These are phyloP conservation scores for Albizia julibrissin DNA, from an alignment of 306 rosid species.

Conservation along the genomic window DNA sequence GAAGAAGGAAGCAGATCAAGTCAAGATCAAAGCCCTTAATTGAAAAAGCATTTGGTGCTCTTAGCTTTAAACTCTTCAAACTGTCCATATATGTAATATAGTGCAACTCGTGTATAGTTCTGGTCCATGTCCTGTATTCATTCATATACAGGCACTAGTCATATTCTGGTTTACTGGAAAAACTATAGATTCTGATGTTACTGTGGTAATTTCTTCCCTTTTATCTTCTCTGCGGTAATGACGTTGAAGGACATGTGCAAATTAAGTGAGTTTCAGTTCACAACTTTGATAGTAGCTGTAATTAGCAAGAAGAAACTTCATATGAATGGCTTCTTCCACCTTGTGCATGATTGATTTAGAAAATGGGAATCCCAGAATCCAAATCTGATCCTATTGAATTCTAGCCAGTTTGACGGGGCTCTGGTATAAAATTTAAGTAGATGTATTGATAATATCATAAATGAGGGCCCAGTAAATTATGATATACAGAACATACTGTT, in stretches of 20 bases:
- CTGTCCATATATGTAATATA: background rate
- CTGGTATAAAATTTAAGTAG: background rate
- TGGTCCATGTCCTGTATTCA: conserved; percentile 14
- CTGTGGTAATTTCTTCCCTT: background rate
- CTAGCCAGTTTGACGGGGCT: background rate
- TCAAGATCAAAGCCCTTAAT: conserved; percentile 55
- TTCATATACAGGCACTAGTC: background rate
- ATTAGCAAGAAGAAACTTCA: background rate
- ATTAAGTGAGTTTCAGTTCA: background rate
- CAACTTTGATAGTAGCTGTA: background rate
- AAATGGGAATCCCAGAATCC: background rate
- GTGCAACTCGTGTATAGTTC: background rate
- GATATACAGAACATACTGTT: conserved; percentile 28
- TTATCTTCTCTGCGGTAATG: background rate
- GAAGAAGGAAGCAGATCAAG: conserved; percentile 70
- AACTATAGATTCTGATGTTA: background rate
- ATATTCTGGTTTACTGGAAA: background rate
- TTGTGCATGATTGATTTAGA: background rate
- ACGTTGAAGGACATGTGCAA: background rate
- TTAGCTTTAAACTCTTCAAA: background rate
- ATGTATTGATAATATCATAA: no score
- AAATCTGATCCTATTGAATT: background rate
- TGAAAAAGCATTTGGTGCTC: background rate
- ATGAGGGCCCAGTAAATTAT: conserved; percentile 18
- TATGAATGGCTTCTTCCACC: background rate